Evolutionary conservation across 2,329 filamentous ascomycete genomes (phyloP).

Genomic region (Pyricularia grisea): DNA sequence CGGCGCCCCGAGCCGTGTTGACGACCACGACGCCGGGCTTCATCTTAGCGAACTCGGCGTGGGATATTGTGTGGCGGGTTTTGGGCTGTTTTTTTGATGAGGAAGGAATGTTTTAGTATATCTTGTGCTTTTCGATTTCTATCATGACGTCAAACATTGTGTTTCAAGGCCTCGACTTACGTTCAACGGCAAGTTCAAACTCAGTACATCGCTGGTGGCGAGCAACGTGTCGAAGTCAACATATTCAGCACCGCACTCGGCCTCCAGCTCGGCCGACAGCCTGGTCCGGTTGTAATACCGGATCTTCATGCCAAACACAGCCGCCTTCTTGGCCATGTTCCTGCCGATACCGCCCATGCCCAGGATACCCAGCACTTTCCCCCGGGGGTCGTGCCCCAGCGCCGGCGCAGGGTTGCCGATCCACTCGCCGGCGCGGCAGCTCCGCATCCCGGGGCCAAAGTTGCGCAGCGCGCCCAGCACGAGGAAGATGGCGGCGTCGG

Average conservation of each 20-base stretch:
- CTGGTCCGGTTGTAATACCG: slow-evolving; percentile 51
- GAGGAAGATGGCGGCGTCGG: slow-evolving; percentile 30
- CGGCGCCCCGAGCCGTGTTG: slow-evolving; percentile 54
- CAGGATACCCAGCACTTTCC: slow-evolving; percentile 53
- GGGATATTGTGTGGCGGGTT: slow-evolving; percentile 30
- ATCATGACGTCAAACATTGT: background rate
- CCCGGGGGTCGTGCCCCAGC: slow-evolving; percentile 21
- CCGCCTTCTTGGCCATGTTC: slow-evolving; percentile 47
- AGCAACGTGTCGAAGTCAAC: slow-evolving; percentile 40
- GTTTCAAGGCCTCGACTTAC: slow-evolving; percentile 13
- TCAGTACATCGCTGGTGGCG: slow-evolving; percentile 44
- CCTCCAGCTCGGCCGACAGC: slow-evolving; percentile 28
- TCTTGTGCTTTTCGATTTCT: background rate
- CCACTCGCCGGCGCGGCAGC: slow-evolving; percentile 19
- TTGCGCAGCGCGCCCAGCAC: slow-evolving; percentile 38
- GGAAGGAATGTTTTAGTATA: background rate
- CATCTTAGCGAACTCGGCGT: slow-evolving; percentile 36
- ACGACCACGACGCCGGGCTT: slow-evolving; percentile 49
- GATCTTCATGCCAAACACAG: slow-evolving; percentile 55
- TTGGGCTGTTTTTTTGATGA: slow-evolving; percentile 5
- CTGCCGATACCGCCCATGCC: slow-evolving; percentile 59
- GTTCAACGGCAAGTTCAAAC: slow-evolving; percentile 48
- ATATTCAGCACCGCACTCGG: slow-evolving; percentile 33
- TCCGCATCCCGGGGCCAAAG: slow-evolving; percentile 36
- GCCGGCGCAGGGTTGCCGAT: background rate